These are phyloP conservation scores for Parathielavia hyrcaniae DNA, from an alignment of 495 filamentous ascomycete genomes.

Conservation along the genomic window DNA sequence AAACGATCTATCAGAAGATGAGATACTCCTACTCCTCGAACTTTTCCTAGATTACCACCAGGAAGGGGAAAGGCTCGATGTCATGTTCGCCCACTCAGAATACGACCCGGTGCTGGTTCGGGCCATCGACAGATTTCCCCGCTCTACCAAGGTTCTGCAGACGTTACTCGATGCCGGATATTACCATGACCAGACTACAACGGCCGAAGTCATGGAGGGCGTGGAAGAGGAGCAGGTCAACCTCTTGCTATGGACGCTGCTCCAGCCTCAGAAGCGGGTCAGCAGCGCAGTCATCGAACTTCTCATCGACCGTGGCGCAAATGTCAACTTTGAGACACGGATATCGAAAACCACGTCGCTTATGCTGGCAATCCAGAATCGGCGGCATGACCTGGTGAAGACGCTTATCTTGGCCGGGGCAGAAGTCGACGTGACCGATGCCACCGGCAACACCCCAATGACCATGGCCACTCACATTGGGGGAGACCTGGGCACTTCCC, in stretches of 20 bases:
- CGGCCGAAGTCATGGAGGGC: constrained; percentile 31
- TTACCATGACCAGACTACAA: constrained; percentile 41
- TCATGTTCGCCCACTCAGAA: constrained; percentile 30
- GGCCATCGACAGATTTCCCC: constrained; percentile 40
- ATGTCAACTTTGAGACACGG: constrained; percentile 42
- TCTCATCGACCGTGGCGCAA: constrained; percentile 39
- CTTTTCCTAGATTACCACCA: constrained; percentile 40
- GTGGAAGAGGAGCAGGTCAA: constrained; percentile 41
- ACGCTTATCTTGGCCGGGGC: constrained; percentile 40
- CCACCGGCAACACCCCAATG: constrained; percentile 41
- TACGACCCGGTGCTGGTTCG: constrained; percentile 39
- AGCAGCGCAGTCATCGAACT: constrained; percentile 41
- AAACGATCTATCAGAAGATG: constrained; percentile 32
- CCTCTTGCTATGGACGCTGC: constrained; percentile 43
- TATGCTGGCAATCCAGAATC: constrained; percentile 42
- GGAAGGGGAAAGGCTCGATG: constrained; percentile 39
- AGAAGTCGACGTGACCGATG: constrained; percentile 42
- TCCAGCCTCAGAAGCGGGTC: constrained; percentile 46
- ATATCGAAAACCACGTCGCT: constrained; percentile 42
- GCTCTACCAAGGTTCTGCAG: constrained; percentile 38
- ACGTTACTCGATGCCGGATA: constrained; percentile 43
- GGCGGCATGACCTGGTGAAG: constrained; percentile 41
- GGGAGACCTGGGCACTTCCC: constrained; percentile 39
- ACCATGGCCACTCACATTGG: constrained; percentile 44
- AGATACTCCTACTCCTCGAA: constrained; percentile 33